These are phyloP conservation scores for Pulveroboletus ravenelii DNA, from an alignment of 768 basidiomycete species.

Conservation along the genomic window DNA sequence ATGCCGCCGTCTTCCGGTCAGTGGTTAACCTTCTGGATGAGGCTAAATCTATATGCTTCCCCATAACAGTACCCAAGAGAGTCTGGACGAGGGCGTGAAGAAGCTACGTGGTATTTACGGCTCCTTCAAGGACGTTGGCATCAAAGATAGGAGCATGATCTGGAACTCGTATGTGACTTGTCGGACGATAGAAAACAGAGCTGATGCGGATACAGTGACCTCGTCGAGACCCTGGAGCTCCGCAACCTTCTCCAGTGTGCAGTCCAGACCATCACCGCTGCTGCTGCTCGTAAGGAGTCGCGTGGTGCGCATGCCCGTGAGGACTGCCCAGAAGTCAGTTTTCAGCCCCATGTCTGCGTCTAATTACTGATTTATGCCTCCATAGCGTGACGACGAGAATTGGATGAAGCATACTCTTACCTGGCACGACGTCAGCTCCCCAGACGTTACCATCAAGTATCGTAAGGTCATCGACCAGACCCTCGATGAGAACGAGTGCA, in stretches of 20 bases:
- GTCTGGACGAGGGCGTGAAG: conserved; percentile 87
- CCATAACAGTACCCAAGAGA: conserved; percentile 66
- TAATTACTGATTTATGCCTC: background rate
- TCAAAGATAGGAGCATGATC: conserved; percentile 98
- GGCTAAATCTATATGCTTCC: conserved; percentile 1
- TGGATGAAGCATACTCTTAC: conserved; percentile 98
- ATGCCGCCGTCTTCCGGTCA: conserved; percentile 95
- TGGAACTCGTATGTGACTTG: conserved; percentile 87
- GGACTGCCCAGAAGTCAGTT: conserved; percentile 85
- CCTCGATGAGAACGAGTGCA: conserved; percentile 95
- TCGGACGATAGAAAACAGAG: conserved; percentile 3
- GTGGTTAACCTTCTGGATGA: conserved; percentile 8
- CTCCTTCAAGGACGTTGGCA: conserved; percentile 85
- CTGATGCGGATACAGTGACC: conserved; percentile 54
- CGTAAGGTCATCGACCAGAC: conserved; percentile 81
- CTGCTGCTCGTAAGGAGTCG: conserved; percentile 92
- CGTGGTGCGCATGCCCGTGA: conserved; percentile 99
- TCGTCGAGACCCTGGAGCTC: conserved; percentile 95
- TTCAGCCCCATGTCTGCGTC: background rate
- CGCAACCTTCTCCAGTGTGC: conserved; percentile 95
- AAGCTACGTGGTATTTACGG: conserved; percentile 85
- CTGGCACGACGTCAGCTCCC: conserved; percentile 73
- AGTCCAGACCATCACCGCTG: conserved; percentile 90
- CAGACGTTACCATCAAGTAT: conserved; percentile 87
- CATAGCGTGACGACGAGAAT: conserved; percentile 80